Evolutionary conservation across 176 grass and related monocot species (phyloP).

Genomic region (Oropetium thomaeum): DNA sequence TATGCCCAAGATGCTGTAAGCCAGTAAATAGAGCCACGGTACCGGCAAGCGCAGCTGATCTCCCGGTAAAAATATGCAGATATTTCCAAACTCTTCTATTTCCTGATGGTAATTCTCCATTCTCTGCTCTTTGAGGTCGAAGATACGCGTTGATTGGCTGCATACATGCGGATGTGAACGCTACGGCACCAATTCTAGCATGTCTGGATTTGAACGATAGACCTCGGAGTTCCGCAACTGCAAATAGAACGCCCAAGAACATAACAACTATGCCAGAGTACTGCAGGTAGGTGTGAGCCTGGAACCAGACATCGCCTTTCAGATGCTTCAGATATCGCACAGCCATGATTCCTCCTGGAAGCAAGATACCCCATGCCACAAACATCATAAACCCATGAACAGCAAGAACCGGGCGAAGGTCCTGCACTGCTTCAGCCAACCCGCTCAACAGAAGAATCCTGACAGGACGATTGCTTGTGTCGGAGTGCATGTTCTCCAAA

Average conservation of each 20-base stretch:
- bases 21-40: conserved; percentile 58
- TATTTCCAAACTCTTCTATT: conserved; percentile 68
- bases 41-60: conserved; percentile 55
- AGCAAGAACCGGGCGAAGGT: conserved; percentile 66
- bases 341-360: conserved; percentile 64
- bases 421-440: conserved; percentile 70
- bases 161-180: conserved; percentile 40
- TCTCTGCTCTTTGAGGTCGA: conserved; percentile 45
- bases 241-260: conserved; percentile 75
- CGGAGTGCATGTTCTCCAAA: conserved; percentile 74
- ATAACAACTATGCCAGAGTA: conserved; percentile 68
- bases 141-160: conserved; percentile 82
- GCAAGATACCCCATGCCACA: conserved; percentile 72
- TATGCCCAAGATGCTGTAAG: conserved; percentile 75
- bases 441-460: conserved; percentile 58
- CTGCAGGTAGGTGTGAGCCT: conserved; percentile 76
- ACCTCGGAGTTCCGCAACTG: conserved; percentile 71
- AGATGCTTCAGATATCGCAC: conserved; percentile 81
- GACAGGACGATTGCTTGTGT: conserved; percentile 69
- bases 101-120: conserved; percentile 30
- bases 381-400: conserved; percentile 99
- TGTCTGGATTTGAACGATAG: conserved; percentile 64
- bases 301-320: conserved; percentile 69
- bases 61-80: conserved; percentile 61
- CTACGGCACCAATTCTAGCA: conserved; percentile 61